Base-by-base conservation (phyloP, 1,139 yeast genomes). In the Pichia sp. region DNA sequence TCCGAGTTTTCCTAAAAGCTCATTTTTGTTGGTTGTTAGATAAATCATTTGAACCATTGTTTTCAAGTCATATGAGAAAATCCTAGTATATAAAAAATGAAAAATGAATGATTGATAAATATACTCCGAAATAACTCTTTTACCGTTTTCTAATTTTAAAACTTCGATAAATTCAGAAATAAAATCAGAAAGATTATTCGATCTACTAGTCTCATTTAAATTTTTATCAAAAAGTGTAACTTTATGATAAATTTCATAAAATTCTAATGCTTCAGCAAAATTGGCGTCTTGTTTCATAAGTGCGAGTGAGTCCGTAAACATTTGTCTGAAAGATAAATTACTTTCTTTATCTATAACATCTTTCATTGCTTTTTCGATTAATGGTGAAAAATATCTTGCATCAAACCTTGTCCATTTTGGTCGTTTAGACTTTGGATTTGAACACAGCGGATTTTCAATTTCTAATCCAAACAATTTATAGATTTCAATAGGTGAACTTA, bases 331-430 rank as follows among this genome's bases (percentile, higher is more conserved):
- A 4, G 43, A 26, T 1, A 10, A 6, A 16, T 45, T 47, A 1
- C 30, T 9, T 6, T 38, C 44, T 27, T 45, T 47, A 10, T 37
- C 3, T 10, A 47, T 35, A 24, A 42, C 23, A 5, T 35, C 31
- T 20, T 29, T 30, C 50, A 47, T 47, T 16, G 24, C 40, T 4
- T 32, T 31, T 23, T 42, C 39, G n/a, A 45, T 11, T 9, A 47
- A 29, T 25, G 45, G 35, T 2, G 40, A 20, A 23, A 37, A 47
- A 30, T 45, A 47, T 32, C 46, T 47, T 7, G 29, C 29, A 37
- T 47, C 48, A 23, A 47, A 42, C 11, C 35, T 40, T 39, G 34
- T 42, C 48, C 50, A 45, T 38, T 45, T 42, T 2, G 40, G 20
- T 10, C 40, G 37, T 16, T 35, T 46, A 3, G 42, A 4, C 6